A percentile compares a stretch with the other conserved stretches of the same genome.
Conservation (phyloP, 305 asterid species). For the Fraxinus velutina region DNA sequence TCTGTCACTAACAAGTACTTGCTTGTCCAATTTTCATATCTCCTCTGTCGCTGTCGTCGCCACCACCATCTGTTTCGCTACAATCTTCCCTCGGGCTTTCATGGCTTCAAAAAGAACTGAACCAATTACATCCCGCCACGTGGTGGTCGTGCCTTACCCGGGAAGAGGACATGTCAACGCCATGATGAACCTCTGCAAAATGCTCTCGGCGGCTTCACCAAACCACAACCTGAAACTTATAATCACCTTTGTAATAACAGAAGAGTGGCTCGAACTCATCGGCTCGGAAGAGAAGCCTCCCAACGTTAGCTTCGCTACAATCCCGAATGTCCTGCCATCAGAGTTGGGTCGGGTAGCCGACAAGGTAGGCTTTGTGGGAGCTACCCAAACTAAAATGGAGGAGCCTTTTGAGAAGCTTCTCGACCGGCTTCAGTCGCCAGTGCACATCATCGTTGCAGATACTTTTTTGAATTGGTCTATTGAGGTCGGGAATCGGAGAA, state of each 20-base stretch:
- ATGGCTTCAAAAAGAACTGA: background rate
- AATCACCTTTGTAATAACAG: slow-evolving; percentile 58
- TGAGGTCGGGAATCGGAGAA: slow-evolving; percentile 44
- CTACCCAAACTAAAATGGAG: slow-evolving; percentile 52
- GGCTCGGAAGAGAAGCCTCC: slow-evolving; percentile 46
- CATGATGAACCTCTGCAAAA: slow-evolving; percentile 71
- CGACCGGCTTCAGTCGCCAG: slow-evolving; percentile 36
- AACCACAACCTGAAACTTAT: slow-evolving; percentile 23
- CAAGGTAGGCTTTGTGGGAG: slow-evolving; percentile 48
- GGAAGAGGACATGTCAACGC: slow-evolving; percentile 82
- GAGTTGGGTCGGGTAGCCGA: slow-evolving; percentile 56
- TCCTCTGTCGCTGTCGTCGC: background rate
- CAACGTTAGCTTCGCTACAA: slow-evolving; percentile 40
- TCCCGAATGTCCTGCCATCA: slow-evolving; percentile 55
- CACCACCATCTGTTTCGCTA: background rate
- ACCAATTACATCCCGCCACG: slow-evolving; percentile 35
- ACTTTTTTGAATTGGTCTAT: slow-evolving; percentile 49
- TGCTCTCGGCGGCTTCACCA: slow-evolving; percentile 23
- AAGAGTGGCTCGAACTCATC: slow-evolving; percentile 65
- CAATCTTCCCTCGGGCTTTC: background rate
- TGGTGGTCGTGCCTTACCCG: slow-evolving; percentile 70
- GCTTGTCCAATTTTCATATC: background rate
- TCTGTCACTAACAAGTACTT: background rate
- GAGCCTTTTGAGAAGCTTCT: slow-evolving; percentile 52
- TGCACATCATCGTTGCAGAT: slow-evolving; percentile 39